Percentiles rank a stretch among this genome's conserved stretches.
These are phyloP conservation scores for Sclerotinia sclerotiorum DNA, from an alignment of 2,329 filamentous ascomycete species.

Conservation along the genomic window DNA sequence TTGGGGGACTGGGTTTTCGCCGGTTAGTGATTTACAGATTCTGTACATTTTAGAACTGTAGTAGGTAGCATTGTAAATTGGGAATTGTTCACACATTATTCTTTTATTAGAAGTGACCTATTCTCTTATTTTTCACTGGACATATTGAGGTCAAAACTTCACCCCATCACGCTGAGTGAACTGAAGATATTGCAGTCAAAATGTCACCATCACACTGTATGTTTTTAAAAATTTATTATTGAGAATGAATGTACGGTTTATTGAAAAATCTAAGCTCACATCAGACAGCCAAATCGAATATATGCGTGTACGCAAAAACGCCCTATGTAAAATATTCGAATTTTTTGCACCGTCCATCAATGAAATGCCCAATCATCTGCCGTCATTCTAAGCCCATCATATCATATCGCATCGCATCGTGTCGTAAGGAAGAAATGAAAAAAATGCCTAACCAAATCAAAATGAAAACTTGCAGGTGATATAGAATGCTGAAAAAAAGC, in stretches of 20 bases:
- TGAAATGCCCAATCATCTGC: constrained; percentile 9
- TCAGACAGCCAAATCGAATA: constrained; percentile 17
- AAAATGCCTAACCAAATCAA: constrained; percentile 14
- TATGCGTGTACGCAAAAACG: constrained; percentile 4
- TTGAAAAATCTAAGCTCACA: constrained; percentile 15
- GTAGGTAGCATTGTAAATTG: not conserved
- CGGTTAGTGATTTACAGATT: not conserved
- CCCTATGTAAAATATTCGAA: not conserved
- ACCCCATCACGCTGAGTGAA: no score
- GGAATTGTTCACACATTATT: not conserved
- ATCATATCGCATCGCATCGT: not conserved
- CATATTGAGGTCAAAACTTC: no score
- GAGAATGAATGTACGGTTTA: constrained; percentile 6
- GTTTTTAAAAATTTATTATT: not conserved
- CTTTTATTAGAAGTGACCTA: not conserved
- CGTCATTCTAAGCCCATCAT: not conserved
- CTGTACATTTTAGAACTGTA: not conserved
- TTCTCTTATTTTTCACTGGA: not conserved
- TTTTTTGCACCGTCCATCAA: constrained; percentile 12
- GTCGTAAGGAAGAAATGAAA: not conserved
- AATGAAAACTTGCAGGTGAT: constrained; percentile 15
- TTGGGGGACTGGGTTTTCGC: not conserved
- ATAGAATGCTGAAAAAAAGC: constrained; percentile 3
- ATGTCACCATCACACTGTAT: not conserved
- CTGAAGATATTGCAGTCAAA: no score